These are phyloP conservation scores for Blastocystis sp. DNA, from an alignment of 352 stramenopile species.

Conservation along the genomic window DNA sequence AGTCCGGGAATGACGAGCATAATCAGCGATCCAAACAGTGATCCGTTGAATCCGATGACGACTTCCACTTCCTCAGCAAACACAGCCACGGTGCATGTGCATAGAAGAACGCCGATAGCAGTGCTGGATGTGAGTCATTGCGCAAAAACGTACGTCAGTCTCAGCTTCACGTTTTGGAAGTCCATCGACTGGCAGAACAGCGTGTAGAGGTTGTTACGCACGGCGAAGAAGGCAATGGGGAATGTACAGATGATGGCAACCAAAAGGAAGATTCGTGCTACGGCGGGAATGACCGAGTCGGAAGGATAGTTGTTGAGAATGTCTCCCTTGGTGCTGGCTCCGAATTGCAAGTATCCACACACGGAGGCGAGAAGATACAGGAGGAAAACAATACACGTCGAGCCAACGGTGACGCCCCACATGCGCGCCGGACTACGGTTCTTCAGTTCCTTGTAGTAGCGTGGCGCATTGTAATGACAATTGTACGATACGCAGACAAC, in stretches of 20 bases:
- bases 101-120: background rate
- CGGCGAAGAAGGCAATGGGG: conserved; percentile 30
- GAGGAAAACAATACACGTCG: conserved; percentile 23
- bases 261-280: background rate
- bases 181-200: conserved; percentile 25
- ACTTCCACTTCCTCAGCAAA: conserved; percentile 34
- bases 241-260: conserved; percentile 27
- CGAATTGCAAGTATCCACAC: conserved; percentile 44
- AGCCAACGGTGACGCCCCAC: background rate
- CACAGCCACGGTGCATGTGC: background rate
- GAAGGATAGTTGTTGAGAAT: conserved; percentile 49
- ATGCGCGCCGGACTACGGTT: background rate
- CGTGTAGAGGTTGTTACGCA: conserved; percentile 32
- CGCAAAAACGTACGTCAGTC: conserved; percentile 7
- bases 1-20: conserved; percentile 52
- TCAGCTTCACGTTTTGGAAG: conserved; percentile 16
- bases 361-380: conserved; percentile 23
- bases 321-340: conserved; percentile 9
- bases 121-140: background rate
- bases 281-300: background rate
- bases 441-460: conserved; percentile 55
- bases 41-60: conserved; percentile 49
- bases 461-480: conserved; percentile 50
- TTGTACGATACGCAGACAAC: conserved; percentile 50
- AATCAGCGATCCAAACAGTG: conserved; percentile 39